These are phyloP conservation scores for Aspergillus oerlinghausenensis DNA, from an alignment of 2,329 filamentous ascomycete genomes.

Conservation along the genomic window DNA sequence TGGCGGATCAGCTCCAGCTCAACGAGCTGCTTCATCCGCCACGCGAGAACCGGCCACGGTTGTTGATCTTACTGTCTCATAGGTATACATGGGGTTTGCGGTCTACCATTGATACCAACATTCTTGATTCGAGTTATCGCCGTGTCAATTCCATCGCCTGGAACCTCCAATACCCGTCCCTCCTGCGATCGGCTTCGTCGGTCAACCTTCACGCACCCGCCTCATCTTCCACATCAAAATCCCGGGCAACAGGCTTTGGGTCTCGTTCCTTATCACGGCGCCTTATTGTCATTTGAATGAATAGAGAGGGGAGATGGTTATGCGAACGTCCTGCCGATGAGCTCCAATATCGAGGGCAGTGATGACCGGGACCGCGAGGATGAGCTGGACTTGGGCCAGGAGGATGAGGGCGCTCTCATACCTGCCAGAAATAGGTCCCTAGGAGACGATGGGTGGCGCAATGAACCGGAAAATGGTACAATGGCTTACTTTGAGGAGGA, in stretches of 20 bases:
- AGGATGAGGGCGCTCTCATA: constrained; percentile 32
- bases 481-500: constrained; percentile 22
- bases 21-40: background rate
- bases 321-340: constrained; percentile 57
- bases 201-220: background rate
- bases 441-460: constrained; percentile 15
- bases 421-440: constrained; percentile 24
- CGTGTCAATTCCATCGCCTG: background rate
- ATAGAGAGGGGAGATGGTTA: constrained; percentile 48
- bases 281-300: background rate
- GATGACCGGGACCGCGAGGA: constrained; percentile 58
- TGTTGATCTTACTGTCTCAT: background rate
- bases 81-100: background rate
- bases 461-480: constrained; percentile 15
- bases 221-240: background rate
- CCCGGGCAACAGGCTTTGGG: background rate
- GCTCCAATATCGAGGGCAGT: constrained; percentile 61
- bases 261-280: background rate
- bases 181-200: background rate
- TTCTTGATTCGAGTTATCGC: background rate
- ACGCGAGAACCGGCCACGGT: background rate
- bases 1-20: background rate
- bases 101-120: background rate
- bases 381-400: constrained; percentile 44
- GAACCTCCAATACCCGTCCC: background rate